Percentiles rank a stretch among this genome's conserved stretches.
Evolutionary conservation across 352 stramenopile genomes (phyloP).

Genomic region (Phytophthora aleatoria): DNA sequence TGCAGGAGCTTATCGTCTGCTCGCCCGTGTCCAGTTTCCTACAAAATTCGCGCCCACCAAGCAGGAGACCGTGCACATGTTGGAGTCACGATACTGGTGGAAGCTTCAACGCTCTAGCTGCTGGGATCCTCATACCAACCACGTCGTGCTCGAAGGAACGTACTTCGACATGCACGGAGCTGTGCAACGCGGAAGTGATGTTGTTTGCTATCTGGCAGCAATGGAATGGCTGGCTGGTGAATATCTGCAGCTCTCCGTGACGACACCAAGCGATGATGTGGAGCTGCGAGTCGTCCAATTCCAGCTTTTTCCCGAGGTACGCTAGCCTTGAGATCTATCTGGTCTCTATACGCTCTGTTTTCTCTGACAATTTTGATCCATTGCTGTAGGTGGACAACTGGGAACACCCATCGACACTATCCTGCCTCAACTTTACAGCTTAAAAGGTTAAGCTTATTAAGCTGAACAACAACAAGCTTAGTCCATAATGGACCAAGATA

Average conservation of each 20-base stretch:
- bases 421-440: slow-evolving; percentile 12
- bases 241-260: slow-evolving; percentile 26
- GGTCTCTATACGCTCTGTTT: not conserved
- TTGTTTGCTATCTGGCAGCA: slow-evolving; percentile 29
- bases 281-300: slow-evolving; percentile 12
- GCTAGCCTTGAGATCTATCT: not conserved
- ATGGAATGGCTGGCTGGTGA: slow-evolving; percentile 36
- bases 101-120: slow-evolving; percentile 27
- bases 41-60: not conserved
- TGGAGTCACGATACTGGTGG: slow-evolving; percentile 17
- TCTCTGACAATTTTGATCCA: not conserved
- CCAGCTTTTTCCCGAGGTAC: slow-evolving; percentile 28
- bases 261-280: slow-evolving; percentile 11
- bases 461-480: no score
- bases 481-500: slow-evolving; percentile 1
- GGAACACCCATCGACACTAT: slow-evolving; percentile 5
- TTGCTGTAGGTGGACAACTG: slow-evolving; percentile 15
- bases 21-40: slow-evolving; percentile 15
- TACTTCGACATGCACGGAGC: slow-evolving; percentile 21
- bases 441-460: not conserved
- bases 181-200: slow-evolving; percentile 16
- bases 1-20: slow-evolving; percentile 20
- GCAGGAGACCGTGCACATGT: not conserved
- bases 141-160: slow-evolving; percentile 16
- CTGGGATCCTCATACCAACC: slow-evolving; percentile 15